These are phyloP conservation scores for Diutina sp. DNA, from an alignment of 1,139 yeast species.

Conservation along the genomic window DNA sequence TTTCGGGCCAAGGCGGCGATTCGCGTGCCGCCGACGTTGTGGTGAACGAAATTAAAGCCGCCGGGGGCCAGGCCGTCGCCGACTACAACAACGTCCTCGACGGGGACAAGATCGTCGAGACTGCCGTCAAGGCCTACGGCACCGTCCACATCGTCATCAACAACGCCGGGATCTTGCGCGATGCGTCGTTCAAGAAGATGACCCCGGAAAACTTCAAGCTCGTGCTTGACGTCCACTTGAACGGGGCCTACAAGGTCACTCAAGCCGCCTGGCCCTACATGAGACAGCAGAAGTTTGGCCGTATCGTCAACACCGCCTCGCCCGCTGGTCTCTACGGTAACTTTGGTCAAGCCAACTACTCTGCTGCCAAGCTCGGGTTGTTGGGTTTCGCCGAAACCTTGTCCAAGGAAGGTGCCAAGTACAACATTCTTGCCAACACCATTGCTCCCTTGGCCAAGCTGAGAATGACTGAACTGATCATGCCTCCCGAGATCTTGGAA, in stretches of 20 bases:
- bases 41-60: slow-evolving; percentile 64
- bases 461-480: slow-evolving; percentile 85
- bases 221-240: slow-evolving; percentile 77
- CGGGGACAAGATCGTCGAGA: slow-evolving; percentile 76
- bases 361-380: slow-evolving; percentile 85
- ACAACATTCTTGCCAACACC: slow-evolving; percentile 73
- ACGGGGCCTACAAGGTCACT: slow-evolving; percentile 79
- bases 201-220: slow-evolving; percentile 64
- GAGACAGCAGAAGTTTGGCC: slow-evolving; percentile 74
- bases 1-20: slow-evolving; percentile 56
- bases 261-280: slow-evolving; percentile 90
- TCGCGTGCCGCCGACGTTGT: slow-evolving; percentile 77
- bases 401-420: slow-evolving; percentile 84
- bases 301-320: slow-evolving; percentile 84
- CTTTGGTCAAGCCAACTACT: slow-evolving; percentile 93
- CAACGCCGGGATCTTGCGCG: slow-evolving; percentile 90
- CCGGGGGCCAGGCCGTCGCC: slow-evolving; percentile 85
- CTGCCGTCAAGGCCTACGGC: slow-evolving; percentile 81
- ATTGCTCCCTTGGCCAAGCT: slow-evolving; percentile 94
- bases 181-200: slow-evolving; percentile 71
- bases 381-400: slow-evolving; percentile 90
- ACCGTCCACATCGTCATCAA: slow-evolving; percentile 81
- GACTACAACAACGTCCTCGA: slow-evolving; percentile 86
- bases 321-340: slow-evolving; percentile 97
- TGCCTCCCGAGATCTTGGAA: slow-evolving; percentile 78